These are phyloP conservation scores for Xylariaceae sp. DNA, from an alignment of 2,329 filamentous ascomycete species.

Conservation along the genomic window DNA sequence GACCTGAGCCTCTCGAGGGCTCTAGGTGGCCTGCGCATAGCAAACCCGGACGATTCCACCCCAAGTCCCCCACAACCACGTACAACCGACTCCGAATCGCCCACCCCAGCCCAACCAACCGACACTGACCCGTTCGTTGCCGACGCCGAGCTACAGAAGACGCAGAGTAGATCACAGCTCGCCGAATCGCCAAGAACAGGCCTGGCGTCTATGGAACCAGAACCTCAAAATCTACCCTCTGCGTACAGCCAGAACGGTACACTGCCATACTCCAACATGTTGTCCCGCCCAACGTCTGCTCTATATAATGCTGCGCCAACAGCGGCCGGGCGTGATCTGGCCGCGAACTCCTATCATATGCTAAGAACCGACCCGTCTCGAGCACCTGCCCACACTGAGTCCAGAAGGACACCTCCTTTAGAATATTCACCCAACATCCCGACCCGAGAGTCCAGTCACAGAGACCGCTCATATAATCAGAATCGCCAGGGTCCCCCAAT, in stretches of 20 bases:
- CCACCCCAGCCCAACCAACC: slow-evolving; percentile 31
- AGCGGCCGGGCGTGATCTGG: slow-evolving; percentile 43
- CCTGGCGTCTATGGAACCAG: slow-evolving; percentile 35
- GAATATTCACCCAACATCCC: slow-evolving; percentile 67
- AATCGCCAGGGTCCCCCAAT: slow-evolving; percentile 59
- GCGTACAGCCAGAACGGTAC: slow-evolving; percentile 34
- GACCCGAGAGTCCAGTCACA: slow-evolving; percentile 72
- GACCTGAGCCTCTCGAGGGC: slow-evolving; percentile 92
- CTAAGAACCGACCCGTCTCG: slow-evolving; percentile 65
- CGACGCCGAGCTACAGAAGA: slow-evolving; percentile 35
- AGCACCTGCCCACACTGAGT: slow-evolving; percentile 63
- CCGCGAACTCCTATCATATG: slow-evolving; percentile 48
- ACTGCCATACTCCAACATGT: slow-evolving; percentile 37
- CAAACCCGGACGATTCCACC: slow-evolving; percentile 84
- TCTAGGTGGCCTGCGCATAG: slow-evolving; percentile 92
- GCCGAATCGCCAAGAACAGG: slow-evolving; percentile 32
- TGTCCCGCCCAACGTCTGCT: slow-evolving; percentile 44
- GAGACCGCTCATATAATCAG: slow-evolving; percentile 71
- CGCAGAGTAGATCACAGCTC: slow-evolving; percentile 31
- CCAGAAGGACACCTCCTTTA: slow-evolving; percentile 65
- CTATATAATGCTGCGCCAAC: slow-evolving; percentile 38
- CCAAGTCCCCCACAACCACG: slow-evolving; percentile 43
- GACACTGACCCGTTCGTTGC: slow-evolving; percentile 27
- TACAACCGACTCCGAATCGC: slow-evolving; percentile 42
- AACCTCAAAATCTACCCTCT: slow-evolving; percentile 34